Evolutionary conservation across 805 yeast species (phyloP), one percentile per base, ranked within the genome.

Genomic region (Lachancea sp.): DNA sequence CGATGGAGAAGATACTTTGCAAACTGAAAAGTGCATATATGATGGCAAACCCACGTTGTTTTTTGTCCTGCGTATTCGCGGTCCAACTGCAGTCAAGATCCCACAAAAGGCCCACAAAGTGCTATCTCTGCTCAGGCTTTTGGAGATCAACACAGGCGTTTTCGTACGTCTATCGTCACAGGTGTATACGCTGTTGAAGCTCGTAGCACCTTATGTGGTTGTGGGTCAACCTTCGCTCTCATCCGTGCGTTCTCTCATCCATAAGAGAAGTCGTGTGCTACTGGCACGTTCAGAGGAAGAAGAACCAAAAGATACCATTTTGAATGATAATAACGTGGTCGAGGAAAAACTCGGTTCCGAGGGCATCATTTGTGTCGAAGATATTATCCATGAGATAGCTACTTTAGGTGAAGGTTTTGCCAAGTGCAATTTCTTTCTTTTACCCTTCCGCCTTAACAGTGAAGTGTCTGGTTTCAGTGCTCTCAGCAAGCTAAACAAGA

Each of bases 341-440:
- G 94, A 84, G 64, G 88, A 83, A 53, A 67, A 70, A 53, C 69
- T 84, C 46, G 81, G 81, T 29, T 83, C 80, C 7, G 65, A 69
- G 40, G 88, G 90, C 21, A 67, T 81, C 45, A 77, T 84, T 47
- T 84, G 94, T 75, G 73, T 82, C 15, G 92, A 84, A 66, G 94
- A 84, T 63, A 69, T 84, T 42, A 75, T 84, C 40, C 86, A 80
- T 55, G 90, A 83, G 63, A 70, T 84, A 40, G 69, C 68, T 16
- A 60, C 78, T 13, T 54, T 82, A 50, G 83, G 87, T 15, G 85
- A 77, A 19, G 65, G 72, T 46, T 84, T 84, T 68, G 76, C 78
- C 51, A 63, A 63, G 21, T 76, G 78, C 43, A 68, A 73, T 45
- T 68, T 70, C 51, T 83, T 86, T 71, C 58, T 84, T 52, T 70